Base-by-base conservation (phyloP, 345 rosid species). In the Reutealis trisperma region DNA sequence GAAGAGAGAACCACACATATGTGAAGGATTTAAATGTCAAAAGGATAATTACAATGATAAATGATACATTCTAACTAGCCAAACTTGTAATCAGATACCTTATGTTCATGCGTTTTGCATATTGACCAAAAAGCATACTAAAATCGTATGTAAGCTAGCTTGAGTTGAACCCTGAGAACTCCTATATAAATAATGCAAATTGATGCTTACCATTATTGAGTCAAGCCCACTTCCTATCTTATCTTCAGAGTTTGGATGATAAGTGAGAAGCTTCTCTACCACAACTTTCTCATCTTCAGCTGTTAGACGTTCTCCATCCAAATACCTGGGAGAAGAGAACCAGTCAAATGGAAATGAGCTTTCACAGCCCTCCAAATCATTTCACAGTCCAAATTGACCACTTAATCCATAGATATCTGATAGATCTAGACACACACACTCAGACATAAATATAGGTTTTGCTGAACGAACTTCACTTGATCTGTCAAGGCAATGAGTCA, bases 201-300 rank as follows among this genome's bases (percentile, higher is more conserved):
- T 6, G 1, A 45, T 66, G 70, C 85, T 78, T 82, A 91, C 98
- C 96, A 94, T 91, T 59, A 92, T 83, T 71, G 81, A 89, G 80
- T 90, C 89, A 77, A 91, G 85, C 68, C 97, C 97, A 63, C 92
- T 88, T 57, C 96, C 98, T 73, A 92, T 86, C 89, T 92, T 92
- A 77, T 94, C 98, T 71, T 86, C 90, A 75, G 88, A 85, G 67
- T 85, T 90, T 16, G 93, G 94, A 84, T 94, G 97, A 83, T 87
- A 76, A 58, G 78, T 80, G 70, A 94, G 97, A 85, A 94, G 94
- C 89, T 84, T 91, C 81, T 88, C 87, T 19, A 82, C 80, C 70
- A 91, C 84, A 79, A 77, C 59, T 74, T 83, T 80, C 83, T 92
- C 94, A 69, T 92, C 93, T 68, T 90, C 93, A 76, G 54, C 83